A percentile compares a stretch with the other conserved stretches of the same genome.
phyloP scores from a whole-genome alignment of 306 rosid genomes.

The Cucurbita maxima region DNA sequence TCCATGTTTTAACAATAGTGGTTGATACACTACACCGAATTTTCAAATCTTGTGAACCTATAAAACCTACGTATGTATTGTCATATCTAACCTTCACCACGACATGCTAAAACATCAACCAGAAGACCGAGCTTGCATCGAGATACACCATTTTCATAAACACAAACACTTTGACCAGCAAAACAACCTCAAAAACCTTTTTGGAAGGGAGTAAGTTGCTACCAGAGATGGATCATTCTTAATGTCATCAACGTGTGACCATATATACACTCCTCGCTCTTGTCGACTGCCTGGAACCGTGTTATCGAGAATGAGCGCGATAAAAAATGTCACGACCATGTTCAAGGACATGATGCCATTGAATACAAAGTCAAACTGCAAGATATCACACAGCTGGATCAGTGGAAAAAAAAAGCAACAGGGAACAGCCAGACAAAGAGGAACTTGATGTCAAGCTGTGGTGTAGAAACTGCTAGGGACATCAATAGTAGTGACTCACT shows the following conservation, averaged over 20 bases:
- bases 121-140: background rate
- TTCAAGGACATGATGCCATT: constrained; percentile 78
- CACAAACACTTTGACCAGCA: constrained; percentile 40
- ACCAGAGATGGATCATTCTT: constrained; percentile 36
- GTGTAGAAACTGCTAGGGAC: background rate
- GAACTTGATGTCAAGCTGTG: background rate
- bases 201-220: constrained; percentile 59
- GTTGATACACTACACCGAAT: background rate
- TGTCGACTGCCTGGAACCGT: constrained; percentile 69
- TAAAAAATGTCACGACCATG: constrained; percentile 80
- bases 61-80: background rate
- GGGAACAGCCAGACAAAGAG: background rate
- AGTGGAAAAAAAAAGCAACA: constrained; percentile 1
- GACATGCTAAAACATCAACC: background rate
- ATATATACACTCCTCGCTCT: constrained; percentile 70
- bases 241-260: constrained; percentile 53
- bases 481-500: constrained; percentile 20
- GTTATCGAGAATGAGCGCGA: constrained; percentile 68
- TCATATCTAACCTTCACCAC: background rate
- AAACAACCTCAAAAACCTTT: constrained; percentile 29
- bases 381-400: constrained; percentile 11
- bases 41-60: background rate
- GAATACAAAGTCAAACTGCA: constrained; percentile 73
- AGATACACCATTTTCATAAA: background rate
- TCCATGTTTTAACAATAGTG: background rate